Base-by-base conservation (phyloP, 352 stramenopile species). In the Globisporangium cystogenes region DNA sequence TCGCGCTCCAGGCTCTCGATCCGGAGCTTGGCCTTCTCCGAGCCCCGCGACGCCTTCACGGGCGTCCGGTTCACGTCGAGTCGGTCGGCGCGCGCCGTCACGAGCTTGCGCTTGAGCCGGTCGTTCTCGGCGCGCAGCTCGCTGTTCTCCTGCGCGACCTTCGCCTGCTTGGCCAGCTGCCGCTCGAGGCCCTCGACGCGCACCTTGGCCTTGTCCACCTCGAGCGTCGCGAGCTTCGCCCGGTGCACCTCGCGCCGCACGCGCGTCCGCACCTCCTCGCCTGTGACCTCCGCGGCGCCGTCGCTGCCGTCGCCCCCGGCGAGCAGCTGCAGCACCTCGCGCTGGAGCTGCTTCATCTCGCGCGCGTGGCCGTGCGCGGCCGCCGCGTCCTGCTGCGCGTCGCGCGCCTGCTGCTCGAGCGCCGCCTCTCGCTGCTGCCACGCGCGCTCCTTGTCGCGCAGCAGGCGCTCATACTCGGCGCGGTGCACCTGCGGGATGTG, bases 101-200 rank as follows among this genome's bases (percentile, higher is more conserved):
- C 86, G 0, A 76, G 76, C 46, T 88, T 77, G 53, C 76, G 56
- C 51, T 82, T 81, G 7, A 74, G 73, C 49, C 75, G 78, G 42
- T 86, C 74, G 52, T 81, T 78, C 44, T 90, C 68, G n/a, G 61
- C 59, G 24, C 72, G 74, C n/a, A 90, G 60, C 45, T 55, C 67
- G 1, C 57, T 59, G 45, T 87, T 85, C 37, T 88, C 76, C 2
- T 72, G 61, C 36, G 68, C 64, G 0, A 86, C 56, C 31, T 72
- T 61, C 35, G 63, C 80, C 48, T 76, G 66, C 14, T 50, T 43
- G 0, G 48, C 54, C 26, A 83, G 52, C n/a, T 76, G 65, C n/a
- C 72, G 66, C 59, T 86, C 71, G 12, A 60, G 56, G 27, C 53
- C 50, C 3, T 59, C 55, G 26, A 76, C 51, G 21, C 75, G 66